Evolutionary conservation across 495 filamentous ascomycete genomes (phyloP), one percentile per base, ranked within the genome.

Genomic region (Daldinia concentrica): DNA sequence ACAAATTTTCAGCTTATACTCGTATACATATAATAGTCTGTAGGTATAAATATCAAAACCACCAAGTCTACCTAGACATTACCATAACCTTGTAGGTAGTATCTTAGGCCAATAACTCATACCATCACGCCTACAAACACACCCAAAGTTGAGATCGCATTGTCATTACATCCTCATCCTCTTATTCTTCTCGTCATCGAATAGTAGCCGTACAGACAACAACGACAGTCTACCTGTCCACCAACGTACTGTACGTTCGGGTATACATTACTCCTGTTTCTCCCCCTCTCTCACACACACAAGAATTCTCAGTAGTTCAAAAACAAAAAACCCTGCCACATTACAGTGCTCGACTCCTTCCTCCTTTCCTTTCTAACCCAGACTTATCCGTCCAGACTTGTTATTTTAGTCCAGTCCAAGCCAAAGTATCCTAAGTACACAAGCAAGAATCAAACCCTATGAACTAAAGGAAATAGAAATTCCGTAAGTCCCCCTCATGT

Each of bases 201-300:
- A 27, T 30, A 58, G 32, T 12, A 39, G 19, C 30, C 4, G 34
- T 6, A 37, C 41, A 37, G 22, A n/a, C 24, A 14, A 39, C 55
- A 37, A 37, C 55, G n/a, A 36, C 55, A 26, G 19, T 41, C 32
- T 58, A 41, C 32, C 32, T 34, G 14, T 2, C 12, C 24, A 30
- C 26, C 12, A 45, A 24, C 17, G 15, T 22, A 6, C 11, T 29
- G 37, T 43, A 45, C 57, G 37, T 37, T 45, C 30, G 57, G 57
- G 57, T 60, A 45, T 59, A 59, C 50, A 59, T 45, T 43, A 60
- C n/a, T 58, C 56, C 56, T 58, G 12, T 14, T 58, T 36, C 55
- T 22, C 19, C 24, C 55, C 14, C 19, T 12, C 22, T 34, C 54
- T 34, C 26, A 0, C 54, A 9, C n/a, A 32, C 50, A 36, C 34